Percentiles rank a stretch among this genome's conserved stretches.
Conservation (phyloP, 106 monocot species). For the Dioscorea dumetorum region DNA sequence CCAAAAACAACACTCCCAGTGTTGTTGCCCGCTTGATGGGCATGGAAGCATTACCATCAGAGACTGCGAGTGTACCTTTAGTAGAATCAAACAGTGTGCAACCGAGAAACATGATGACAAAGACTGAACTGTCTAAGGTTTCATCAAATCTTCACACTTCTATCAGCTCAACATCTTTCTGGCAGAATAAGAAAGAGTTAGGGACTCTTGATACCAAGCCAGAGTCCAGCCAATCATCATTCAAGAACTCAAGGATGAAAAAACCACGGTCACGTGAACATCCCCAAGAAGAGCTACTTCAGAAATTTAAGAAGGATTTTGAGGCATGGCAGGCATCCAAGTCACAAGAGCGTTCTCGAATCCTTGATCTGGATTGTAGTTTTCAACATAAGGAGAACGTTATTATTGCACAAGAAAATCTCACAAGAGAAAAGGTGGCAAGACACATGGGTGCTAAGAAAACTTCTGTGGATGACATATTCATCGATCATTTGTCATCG, state of each 20-base stretch:
- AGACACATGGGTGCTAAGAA: constrained; percentile 12
- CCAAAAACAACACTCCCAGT: constrained; percentile 26
- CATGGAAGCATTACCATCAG: constrained; percentile 49
- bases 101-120: constrained; percentile 2
- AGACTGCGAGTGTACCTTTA: constrained; percentile 14
- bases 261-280: constrained; percentile 57
- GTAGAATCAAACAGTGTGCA: constrained; percentile 33
- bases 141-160: background rate
- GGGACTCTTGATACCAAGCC: constrained; percentile 11
- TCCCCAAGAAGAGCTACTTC: constrained; percentile 74
- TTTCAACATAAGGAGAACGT: constrained; percentile 10
- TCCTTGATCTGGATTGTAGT: constrained; percentile 12
- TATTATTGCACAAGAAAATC: constrained; percentile 45
- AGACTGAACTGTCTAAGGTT: background rate
- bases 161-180: constrained; percentile 11
- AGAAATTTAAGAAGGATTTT: constrained; percentile 91
- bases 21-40: constrained; percentile 83
- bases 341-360: constrained; percentile 44
- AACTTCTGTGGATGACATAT: background rate
- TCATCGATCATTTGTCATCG: background rate
- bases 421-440: constrained; percentile 47
- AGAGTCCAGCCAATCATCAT: constrained; percentile 10
- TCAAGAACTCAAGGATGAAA: constrained; percentile 9
- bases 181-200: constrained; percentile 13
- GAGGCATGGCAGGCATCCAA: constrained; percentile 76